Evolutionary conservation across 345 rosid genomes (phyloP).

Genomic region (Physaria fendleri): DNA sequence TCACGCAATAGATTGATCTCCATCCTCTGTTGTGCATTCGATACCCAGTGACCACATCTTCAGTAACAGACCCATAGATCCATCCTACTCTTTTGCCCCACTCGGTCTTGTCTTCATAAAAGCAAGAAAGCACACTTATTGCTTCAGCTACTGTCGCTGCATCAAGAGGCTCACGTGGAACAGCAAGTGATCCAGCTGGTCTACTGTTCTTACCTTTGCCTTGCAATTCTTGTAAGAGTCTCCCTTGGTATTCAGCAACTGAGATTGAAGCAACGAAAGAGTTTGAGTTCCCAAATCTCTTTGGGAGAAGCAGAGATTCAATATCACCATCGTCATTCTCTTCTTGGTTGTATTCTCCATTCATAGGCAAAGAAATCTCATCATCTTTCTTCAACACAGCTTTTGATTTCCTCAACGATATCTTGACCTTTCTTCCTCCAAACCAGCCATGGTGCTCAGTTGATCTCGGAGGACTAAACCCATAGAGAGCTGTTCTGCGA

Average conservation of each 20-base stretch:
- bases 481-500: constrained; percentile 55
- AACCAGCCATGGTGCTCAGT: constrained; percentile 72
- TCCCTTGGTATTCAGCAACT: constrained; percentile 71
- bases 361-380: constrained; percentile 40
- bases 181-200: constrained; percentile 72
- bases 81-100: constrained; percentile 83
- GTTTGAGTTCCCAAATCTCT: constrained; percentile 61
- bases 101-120: constrained; percentile 73
- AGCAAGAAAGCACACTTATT: constrained; percentile 69
- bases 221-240: constrained; percentile 61
- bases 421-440: constrained; percentile 54
- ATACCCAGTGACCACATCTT: constrained; percentile 78
- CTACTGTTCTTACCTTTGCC: constrained; percentile 53
- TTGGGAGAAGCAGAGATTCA: constrained; percentile 60
- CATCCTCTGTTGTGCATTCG: constrained; percentile 85
- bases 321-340: constrained; percentile 61
- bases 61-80: constrained; percentile 82
- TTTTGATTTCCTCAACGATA: constrained; percentile 48
- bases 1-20: constrained; percentile 73
- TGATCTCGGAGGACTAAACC: constrained; percentile 69
- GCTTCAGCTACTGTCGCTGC: constrained; percentile 84
- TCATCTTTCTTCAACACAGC: constrained; percentile 41
- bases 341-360: constrained; percentile 40
- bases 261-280: constrained; percentile 64
- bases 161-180: constrained; percentile 76